Evolutionary conservation across 805 yeast species (phyloP).

Genomic region (Wickerhamiella australiensis): DNA sequence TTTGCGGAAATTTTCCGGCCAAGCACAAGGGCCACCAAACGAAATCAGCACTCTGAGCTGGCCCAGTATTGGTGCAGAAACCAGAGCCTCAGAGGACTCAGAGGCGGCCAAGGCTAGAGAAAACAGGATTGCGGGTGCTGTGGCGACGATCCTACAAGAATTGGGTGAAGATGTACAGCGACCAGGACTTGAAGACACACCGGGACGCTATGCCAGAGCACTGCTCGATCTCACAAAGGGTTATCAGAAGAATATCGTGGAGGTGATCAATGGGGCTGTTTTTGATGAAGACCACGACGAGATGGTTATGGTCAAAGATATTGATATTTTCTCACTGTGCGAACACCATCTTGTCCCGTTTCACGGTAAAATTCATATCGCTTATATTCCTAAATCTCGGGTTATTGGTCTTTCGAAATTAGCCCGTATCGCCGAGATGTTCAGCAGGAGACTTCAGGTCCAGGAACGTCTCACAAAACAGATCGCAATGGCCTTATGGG

Average conservation of each 20-base stretch:
- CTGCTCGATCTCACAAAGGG: constrained; percentile 94
- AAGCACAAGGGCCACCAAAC: constrained; percentile 18
- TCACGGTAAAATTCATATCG: constrained; percentile 93
- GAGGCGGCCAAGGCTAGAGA: constrained; percentile 59
- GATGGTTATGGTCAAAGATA: constrained; percentile 95
- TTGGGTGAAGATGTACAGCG: constrained; percentile 83
- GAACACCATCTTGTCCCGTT: constrained; percentile 98
- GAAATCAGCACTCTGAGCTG: constrained; percentile 87
- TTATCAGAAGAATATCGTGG: constrained; percentile 84
- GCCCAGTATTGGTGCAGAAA: constrained; percentile 82
- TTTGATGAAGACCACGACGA: constrained; percentile 98
- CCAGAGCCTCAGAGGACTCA: constrained; percentile 53
- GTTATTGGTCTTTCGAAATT: constrained; percentile 87
- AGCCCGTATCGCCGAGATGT: constrained; percentile 95
- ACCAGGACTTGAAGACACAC: constrained; percentile 87
- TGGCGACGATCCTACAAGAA: constrained; percentile 55
- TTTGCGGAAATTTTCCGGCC: constrained; percentile 23
- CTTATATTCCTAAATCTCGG: constrained; percentile 89
- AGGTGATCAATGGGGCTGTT: constrained; percentile 86
- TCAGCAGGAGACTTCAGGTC: constrained; percentile 89
- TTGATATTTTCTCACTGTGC: constrained; percentile 82
- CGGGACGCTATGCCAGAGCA: constrained; percentile 92
- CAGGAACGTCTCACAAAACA: constrained; percentile 95
- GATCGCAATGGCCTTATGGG: constrained; percentile 89
- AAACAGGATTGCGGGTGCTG: constrained; percentile 71